These are phyloP conservation scores for Termitomyces eurrhizus DNA, from an alignment of 768 basidiomycete species.

Conservation along the genomic window DNA sequence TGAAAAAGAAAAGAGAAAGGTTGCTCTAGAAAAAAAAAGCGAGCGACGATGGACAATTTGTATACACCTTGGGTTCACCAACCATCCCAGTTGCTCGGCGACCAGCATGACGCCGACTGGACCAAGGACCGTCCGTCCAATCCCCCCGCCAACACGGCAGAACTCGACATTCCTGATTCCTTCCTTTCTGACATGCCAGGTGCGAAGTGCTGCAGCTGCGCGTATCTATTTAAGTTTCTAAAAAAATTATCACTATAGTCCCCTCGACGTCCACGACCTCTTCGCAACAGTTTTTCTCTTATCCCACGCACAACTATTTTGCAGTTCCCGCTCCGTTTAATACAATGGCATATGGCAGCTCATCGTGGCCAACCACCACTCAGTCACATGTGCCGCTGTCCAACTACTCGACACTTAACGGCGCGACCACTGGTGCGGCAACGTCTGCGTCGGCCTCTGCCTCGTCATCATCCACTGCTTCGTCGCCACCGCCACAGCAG, in stretches of 20 bases:
- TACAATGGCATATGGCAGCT: conserved; percentile 52
- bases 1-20: conserved; percentile 33
- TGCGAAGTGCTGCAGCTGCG: conserved; percentile 19
- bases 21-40: conserved; percentile 24
- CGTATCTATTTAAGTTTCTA: conserved; percentile 1
- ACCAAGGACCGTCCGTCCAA: conserved; percentile 36
- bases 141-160: neutral
- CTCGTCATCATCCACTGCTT: conserved; percentile 8
- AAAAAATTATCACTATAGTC: conserved; percentile 8
- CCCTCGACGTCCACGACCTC: conserved; percentile 32
- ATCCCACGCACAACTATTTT: conserved; percentile 35
- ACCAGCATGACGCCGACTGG: conserved; percentile 39
- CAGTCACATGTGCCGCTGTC: conserved; percentile 55
- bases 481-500: conserved; percentile 19
- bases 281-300: conserved; percentile 37
- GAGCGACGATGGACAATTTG: conserved; percentile 39
- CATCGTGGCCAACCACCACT: conserved; percentile 38
- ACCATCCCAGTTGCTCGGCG: conserved; percentile 30
- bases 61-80: conserved; percentile 40
- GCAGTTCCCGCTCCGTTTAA: conserved; percentile 45
- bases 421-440: conserved; percentile 54
- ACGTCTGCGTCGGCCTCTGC: conserved; percentile 17
- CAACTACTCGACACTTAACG: conserved; percentile 73
- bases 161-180: conserved; percentile 40
- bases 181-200: conserved; percentile 37